Evolutionary conservation across 371 early-diverging fungal genomes (phyloP), one percentile per base, ranked within the genome.

Genomic region (Rhizopus stolonifer): DNA sequence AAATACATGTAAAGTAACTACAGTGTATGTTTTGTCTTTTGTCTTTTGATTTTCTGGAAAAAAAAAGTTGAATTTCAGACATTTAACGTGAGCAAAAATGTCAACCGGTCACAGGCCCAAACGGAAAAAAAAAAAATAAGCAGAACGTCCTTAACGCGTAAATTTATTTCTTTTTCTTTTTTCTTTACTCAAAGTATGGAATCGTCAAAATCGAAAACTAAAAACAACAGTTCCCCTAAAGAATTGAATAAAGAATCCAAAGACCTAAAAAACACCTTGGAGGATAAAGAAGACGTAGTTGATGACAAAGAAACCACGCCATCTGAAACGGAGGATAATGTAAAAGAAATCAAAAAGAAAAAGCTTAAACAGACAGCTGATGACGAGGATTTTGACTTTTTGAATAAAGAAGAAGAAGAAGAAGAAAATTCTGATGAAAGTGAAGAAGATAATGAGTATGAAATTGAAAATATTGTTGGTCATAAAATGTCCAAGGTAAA

Each of bases 381-480:
- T 1, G 40, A 40, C 9, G 40, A 40, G 40, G 22, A 42, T 9
- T 17, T n/a, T 17, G 21, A 32, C 5, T 1, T 1, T n/a, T 9
- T 4, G 10, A 14, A 18, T 11, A 14, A 36, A 11, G 36, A 36
- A 36, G 15, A 36, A 11, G n/a, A 36, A 36, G 36, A 14, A 3
- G n/a, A n/a, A 4, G 36, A 36, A 14, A 11, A 18, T 18, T 10
- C 10, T 1, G 21, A 42, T 1, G 21, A 42, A 9, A 10, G 10
- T 7, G 42, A 34, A 34, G 11, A 48, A 10, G 52, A 47, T 19
- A 43, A 22, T 11, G 59, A 58, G 36, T 60, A 54, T 32, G 60
- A 60, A 39, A 42, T 60, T 1, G 60, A 60, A 32, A 34, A 42
- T 0, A 60, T 60, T 38, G 50, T 29, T 14, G 45, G 46, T 10